These are phyloP conservation scores for Anisodus acutangulus DNA, from an alignment of 257 asterid species.

Conservation along the genomic window DNA sequence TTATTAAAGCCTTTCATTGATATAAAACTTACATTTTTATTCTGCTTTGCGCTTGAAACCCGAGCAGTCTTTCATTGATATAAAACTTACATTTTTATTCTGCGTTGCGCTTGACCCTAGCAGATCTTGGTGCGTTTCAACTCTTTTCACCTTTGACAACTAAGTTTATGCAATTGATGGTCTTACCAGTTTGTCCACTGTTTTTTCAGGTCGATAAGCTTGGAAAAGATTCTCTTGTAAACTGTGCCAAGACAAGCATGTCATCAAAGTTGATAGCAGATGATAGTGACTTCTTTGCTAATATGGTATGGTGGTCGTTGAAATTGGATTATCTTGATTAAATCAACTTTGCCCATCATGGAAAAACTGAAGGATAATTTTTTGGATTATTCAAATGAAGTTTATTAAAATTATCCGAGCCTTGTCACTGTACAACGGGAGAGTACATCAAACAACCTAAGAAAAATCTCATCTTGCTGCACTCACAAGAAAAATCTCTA, in stretches of 20 bases:
- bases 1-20: not conserved
- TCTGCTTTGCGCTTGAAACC: not conserved
- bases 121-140: not conserved
- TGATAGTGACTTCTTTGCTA: constrained; percentile 86
- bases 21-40: not conserved
- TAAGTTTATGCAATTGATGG: not conserved
- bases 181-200: not conserved
- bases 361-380: not conserved
- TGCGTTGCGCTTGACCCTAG: not conserved
- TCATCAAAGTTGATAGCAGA: constrained; percentile 89
- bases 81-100: not conserved
- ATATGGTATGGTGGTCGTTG: constrained; percentile 60
- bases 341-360: not conserved
- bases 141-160: not conserved
- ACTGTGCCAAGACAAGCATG: constrained; percentile 98
- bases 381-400: constrained; percentile 11
- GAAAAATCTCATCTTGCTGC: not conserved
- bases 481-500: not conserved
- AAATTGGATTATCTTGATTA: constrained; percentile 18
- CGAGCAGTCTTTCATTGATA: not conserved
- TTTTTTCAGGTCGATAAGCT: constrained; percentile 83
- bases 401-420: not conserved
- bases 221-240: constrained; percentile 86
- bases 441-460: not conserved
- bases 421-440: not conserved